Percentiles rank a stretch among this genome's conserved stretches.
These are phyloP conservation scores for Saturnispora galanensis DNA, from an alignment of 805 yeast genomes.

Conservation along the genomic window DNA sequence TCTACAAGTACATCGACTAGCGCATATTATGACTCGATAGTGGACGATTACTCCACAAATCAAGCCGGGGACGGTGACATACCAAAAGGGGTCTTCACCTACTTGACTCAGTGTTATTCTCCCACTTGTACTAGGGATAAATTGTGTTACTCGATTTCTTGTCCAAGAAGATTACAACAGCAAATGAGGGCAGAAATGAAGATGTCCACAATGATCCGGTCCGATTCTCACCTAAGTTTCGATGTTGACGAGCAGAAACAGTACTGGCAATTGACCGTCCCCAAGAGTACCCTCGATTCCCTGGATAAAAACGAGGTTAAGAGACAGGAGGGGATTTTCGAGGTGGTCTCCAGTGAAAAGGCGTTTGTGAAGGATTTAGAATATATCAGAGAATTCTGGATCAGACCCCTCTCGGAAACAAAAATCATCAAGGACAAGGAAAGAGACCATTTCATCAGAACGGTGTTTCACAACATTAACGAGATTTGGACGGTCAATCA, in stretches of 20 bases:
- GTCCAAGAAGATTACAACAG: constrained; percentile 92
- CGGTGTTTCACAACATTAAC: constrained; percentile 82
- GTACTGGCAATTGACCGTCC: constrained; percentile 89
- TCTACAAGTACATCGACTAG: constrained; percentile 16
- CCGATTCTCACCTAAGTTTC: constrained; percentile 58
- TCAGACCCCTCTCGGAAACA: constrained; percentile 78
- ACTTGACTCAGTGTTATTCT: constrained; percentile 89
- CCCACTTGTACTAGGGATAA: constrained; percentile 89
- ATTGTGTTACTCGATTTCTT: constrained; percentile 88
- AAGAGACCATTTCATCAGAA: constrained; percentile 81
- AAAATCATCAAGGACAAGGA: constrained; percentile 82
- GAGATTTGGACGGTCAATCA: constrained; percentile 81
- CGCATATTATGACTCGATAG: constrained; percentile 7
- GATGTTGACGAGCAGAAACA: constrained; percentile 76
- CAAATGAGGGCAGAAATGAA: constrained; percentile 86
- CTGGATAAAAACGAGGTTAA: constrained; percentile 79
- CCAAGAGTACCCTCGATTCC: constrained; percentile 64
- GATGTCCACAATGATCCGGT: constrained; percentile 71
- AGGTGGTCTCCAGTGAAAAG: constrained; percentile 85
- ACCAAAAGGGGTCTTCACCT: constrained; percentile 82
- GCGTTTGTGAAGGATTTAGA: constrained; percentile 93
- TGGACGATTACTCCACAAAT: constrained; percentile 7
- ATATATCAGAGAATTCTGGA: constrained; percentile 87
- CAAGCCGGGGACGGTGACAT: constrained; percentile 1
- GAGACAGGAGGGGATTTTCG: constrained; percentile 92